These are phyloP conservation scores for Neurospora hispaniola DNA, from an alignment of 495 filamentous ascomycete species.

Conservation along the genomic window DNA sequence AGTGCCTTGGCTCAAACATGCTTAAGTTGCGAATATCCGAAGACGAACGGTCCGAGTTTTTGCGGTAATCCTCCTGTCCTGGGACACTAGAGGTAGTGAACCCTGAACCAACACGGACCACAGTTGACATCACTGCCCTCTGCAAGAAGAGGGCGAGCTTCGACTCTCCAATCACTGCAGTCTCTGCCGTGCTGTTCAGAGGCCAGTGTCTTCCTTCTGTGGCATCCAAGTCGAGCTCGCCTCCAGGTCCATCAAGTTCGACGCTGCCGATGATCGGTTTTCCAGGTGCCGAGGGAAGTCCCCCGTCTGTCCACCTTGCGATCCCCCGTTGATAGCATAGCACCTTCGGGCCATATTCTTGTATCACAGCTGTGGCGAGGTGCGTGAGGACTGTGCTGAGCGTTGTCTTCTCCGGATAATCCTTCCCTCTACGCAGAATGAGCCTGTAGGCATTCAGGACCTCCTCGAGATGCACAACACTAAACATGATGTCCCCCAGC, in stretches of 20 bases:
- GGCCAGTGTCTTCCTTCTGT: neutral
- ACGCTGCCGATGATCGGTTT: neutral
- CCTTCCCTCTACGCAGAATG: neutral
- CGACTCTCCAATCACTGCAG: neutral
- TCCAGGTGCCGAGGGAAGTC: neutral
- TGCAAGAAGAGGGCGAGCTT: neutral
- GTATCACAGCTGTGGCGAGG: slow-evolving; percentile 38
- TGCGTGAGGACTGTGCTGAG: slow-evolving; percentile 45
- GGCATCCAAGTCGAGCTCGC: neutral
- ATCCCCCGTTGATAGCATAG: neutral
- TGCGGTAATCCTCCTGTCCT: neutral
- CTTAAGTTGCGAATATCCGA: no score
- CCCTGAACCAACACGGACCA: neutral
- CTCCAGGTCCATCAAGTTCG: neutral
- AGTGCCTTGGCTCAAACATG: no score
- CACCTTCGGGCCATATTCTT: slow-evolving; percentile 3
- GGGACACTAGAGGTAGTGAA: neutral
- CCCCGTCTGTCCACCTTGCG: neutral
- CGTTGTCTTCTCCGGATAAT: slow-evolving; percentile 8
- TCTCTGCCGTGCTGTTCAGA: neutral
- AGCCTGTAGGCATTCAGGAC: neutral
- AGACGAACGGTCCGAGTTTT: no score
- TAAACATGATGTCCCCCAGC: slow-evolving; percentile 1
- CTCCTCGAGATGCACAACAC: slow-evolving; percentile 1
- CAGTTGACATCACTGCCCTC: neutral